These are phyloP conservation scores for Zoysia japonica DNA, from an alignment of 176 grass and related monocot genomes.

Conservation along the genomic window DNA sequence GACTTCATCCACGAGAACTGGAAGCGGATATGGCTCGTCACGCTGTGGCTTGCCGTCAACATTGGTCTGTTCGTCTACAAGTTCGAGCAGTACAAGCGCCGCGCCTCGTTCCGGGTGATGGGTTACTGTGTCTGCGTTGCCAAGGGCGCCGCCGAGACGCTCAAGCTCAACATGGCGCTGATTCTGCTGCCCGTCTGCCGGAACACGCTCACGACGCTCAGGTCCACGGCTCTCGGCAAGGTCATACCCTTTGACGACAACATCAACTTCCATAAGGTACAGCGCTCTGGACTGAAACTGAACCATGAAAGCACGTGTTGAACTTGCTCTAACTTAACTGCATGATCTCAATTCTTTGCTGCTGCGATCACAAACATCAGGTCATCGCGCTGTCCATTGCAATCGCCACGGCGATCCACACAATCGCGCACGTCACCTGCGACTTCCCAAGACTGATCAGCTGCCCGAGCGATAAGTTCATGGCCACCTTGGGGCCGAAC, in stretches of 20 bases:
- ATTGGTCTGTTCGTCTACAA: slow-evolving; percentile 69
- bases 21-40: slow-evolving; percentile 85
- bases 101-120: slow-evolving; percentile 80
- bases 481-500: slow-evolving; percentile 53
- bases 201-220: slow-evolving; percentile 80
- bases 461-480: slow-evolving; percentile 66
- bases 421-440: slow-evolving; percentile 73
- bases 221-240: slow-evolving; percentile 54
- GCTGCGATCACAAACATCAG: slow-evolving; percentile 24
- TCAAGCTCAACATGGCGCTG: slow-evolving; percentile 97
- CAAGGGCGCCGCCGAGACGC: slow-evolving; percentile 90
- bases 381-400: slow-evolving; percentile 61
- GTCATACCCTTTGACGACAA: slow-evolving; percentile 93
- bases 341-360: neutral
- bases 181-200: slow-evolving; percentile 94
- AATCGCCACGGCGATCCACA: slow-evolving; percentile 61
- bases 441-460: slow-evolving; percentile 84
- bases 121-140: slow-evolving; percentile 85
- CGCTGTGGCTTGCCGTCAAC: slow-evolving; percentile 65
- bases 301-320: neutral
- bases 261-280: slow-evolving; percentile 97
- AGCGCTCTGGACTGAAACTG: slow-evolving; percentile 11
- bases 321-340: neutral
- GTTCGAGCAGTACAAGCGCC: slow-evolving; percentile 79
- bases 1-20: slow-evolving; percentile 94